Evolutionary conservation across 2,329 filamentous ascomycete species (phyloP), one percentile per base, ranked within the genome.

Genomic region (Clonostachys sp.): DNA sequence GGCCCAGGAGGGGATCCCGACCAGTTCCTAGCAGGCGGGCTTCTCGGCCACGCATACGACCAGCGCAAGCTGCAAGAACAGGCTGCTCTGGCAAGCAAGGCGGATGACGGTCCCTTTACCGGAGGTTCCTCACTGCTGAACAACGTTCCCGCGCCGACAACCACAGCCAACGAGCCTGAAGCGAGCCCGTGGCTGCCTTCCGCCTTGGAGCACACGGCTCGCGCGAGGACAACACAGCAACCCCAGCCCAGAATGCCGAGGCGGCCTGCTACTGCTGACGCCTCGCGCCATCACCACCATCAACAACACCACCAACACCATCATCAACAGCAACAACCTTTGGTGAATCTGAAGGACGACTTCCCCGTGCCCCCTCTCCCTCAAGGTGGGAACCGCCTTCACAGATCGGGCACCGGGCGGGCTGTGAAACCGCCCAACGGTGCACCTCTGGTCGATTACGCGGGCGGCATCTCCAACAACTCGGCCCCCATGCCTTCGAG

Each of bases 341-440:
- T 91, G 6, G 66, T 91, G 33, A 86, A 0, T 81, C 24, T 30
- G 24, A 30, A 30, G 24, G 9, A 30, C 24, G 24, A 30, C 9
- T 30, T 30, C 24, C 83, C 0, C 71, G 74, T 44, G 86, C 84
- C 57, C 73, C 77, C 44, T 83, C 87, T 51, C 84, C 84, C 16
- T 74, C 84, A 61, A 75, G 76, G 57, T 64, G 70, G 46, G 66
- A 65, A 39, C 74, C 24, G 24, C 24, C 75, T 50, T 72, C 70
- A 42, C 76, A 78, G 44, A 71, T 75, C 75, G 50, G 81, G 80
- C 5, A 34, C 36, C 14, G 47, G 47, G 20, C 67, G 66, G 41
- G 72, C 71, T 17, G 63, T 75, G n/a, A 67, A 63, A 12, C 64
- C 65, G 5, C 45, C 52, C 5, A 54, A 59, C 3, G 70, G 70